phyloP scores from a whole-genome alignment of 306 rosid species.

The Dalbergia cochinchinensis region DNA sequence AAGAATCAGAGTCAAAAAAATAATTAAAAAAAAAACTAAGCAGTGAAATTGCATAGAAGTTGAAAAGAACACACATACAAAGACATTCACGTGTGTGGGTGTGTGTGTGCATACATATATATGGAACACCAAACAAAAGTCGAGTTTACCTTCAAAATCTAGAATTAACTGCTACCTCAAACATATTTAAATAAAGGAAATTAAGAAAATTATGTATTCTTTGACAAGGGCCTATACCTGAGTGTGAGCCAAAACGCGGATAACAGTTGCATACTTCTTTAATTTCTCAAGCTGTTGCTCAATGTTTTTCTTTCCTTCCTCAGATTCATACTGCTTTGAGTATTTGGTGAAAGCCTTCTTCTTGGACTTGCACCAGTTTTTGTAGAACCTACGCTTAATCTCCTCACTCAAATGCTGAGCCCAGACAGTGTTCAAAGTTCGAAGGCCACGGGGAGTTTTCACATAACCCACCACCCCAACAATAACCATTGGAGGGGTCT shows the following conservation, averaged over 20 bases:
- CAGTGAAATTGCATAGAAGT: neutral
- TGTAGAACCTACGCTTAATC: conserved; percentile 78
- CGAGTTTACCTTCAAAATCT: neutral
- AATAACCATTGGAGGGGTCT: conserved; percentile 86
- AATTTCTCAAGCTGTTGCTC: conserved; percentile 76
- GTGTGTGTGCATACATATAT: neutral
- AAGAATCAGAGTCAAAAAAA: neutral
- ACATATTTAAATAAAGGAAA: neutral
- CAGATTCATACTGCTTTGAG: conserved; percentile 74
- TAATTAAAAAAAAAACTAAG: neutral
- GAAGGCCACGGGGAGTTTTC: conserved; percentile 94
- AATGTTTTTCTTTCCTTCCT: conserved; percentile 77
- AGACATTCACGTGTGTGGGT: too few species aligned
- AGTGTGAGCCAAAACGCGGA: conserved; percentile 88
- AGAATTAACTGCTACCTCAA: neutral
- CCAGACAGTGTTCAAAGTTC: conserved; percentile 82
- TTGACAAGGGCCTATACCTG: conserved; percentile 54
- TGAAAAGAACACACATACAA: too few species aligned
- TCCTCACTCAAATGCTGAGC: conserved; percentile 91
- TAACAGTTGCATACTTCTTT: conserved; percentile 74
- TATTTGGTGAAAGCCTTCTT: conserved; percentile 87
- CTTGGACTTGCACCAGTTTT: conserved; percentile 94
- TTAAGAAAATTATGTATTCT: neutral
- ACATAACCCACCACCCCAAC: conserved; percentile 92
- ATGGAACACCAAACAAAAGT: neutral